A percentile compares a stretch with the other conserved stretches of the same genome.
Conservation (phyloP, 148 eudicot genomes). For the Camellia sinensis region DNA sequence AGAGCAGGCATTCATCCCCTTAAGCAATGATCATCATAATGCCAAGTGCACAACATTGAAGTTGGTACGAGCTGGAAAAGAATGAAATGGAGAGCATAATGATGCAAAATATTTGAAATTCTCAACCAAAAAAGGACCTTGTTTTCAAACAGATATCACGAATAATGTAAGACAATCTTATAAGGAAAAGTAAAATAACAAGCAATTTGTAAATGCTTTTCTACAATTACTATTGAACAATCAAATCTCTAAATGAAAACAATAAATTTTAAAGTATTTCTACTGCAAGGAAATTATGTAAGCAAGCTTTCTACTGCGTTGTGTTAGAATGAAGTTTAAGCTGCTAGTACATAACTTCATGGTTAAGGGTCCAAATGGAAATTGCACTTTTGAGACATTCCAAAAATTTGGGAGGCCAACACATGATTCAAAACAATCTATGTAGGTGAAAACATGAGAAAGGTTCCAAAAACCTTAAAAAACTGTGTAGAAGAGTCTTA, state of each 20-base stretch:
- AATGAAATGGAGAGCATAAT: not conserved
- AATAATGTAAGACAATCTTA: not conserved
- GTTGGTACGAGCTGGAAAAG: not conserved
- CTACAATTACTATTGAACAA: not conserved
- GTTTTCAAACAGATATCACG: slow-evolving; percentile 1
- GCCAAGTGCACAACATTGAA: not conserved
- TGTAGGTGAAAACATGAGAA: not conserved
- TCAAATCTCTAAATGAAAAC: not conserved
- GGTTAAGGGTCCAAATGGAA: not conserved
- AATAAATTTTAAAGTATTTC: not conserved
- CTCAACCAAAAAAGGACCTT: not conserved
- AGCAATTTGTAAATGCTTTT: not conserved
- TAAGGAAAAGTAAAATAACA: not conserved
- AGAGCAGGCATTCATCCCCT: not conserved
- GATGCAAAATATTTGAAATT: not conserved
- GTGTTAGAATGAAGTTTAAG: not conserved
- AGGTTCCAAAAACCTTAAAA: not conserved
- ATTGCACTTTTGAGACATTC: not conserved
- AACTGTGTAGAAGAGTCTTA: not conserved
- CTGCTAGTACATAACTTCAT: not conserved
- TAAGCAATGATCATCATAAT: slow-evolving; percentile 1
- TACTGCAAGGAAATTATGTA: not conserved
- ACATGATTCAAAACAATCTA: not conserved
- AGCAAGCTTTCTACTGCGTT: not conserved
- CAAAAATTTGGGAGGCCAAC: not conserved